Evolutionary conservation across 441 rosid species (phyloP).

Genomic region (Gossypium davidsonii): DNA sequence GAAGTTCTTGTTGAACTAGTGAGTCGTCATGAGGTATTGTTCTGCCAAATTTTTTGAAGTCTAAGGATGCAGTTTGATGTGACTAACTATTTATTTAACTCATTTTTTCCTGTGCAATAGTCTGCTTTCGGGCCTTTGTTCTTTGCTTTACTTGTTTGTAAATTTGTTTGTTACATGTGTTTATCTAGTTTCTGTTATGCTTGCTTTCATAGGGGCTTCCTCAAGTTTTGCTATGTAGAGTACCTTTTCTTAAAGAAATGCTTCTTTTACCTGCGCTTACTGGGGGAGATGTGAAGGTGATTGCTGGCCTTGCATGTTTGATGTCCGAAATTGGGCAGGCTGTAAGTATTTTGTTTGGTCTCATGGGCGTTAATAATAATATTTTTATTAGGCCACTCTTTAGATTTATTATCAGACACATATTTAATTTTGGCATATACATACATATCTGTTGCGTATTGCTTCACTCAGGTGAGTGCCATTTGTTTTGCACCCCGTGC

Average conservation of each 20-base stretch:
- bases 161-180: background rate
- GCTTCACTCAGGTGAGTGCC: background rate
- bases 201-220: constrained; percentile 72
- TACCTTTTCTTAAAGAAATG: constrained; percentile 70
- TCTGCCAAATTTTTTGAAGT: background rate
- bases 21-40: constrained; percentile 70
- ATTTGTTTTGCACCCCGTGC: background rate
- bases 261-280: constrained; percentile 76
- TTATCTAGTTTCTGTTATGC: constrained; percentile 11
- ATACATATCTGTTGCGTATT: background rate
- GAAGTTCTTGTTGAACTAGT: constrained; percentile 95
- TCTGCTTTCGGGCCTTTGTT: background rate
- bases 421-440: background rate
- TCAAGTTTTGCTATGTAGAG: constrained; percentile 69
- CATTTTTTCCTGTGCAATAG: background rate
- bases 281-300: constrained; percentile 63
- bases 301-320: constrained; percentile 81
- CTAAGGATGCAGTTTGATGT: background rate
- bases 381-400: background rate
- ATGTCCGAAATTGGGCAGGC: constrained; percentile 97
- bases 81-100: background rate
- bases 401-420: background rate
- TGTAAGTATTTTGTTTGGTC: constrained; percentile 39
- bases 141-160: background rate
- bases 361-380: constrained; percentile 8